phyloP scores from a whole-genome alignment of 2,329 filamentous ascomycete genomes.

The Penicillium concentricum region DNA sequence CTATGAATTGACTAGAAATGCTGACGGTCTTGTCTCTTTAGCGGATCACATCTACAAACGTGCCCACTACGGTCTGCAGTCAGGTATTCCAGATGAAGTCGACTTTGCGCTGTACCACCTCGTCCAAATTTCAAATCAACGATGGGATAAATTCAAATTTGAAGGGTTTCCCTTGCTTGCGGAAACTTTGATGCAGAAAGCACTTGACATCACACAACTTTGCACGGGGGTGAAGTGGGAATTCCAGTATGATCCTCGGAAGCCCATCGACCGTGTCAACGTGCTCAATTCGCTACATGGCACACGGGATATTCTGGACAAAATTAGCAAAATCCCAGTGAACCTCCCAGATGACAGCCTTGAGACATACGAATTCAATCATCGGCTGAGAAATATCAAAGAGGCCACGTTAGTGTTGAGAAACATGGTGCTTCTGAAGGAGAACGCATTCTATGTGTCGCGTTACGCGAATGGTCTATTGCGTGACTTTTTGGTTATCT shows the following conservation, averaged over 20 bases:
- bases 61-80: constrained; percentile 79
- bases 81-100: constrained; percentile 75
- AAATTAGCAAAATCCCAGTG: constrained; percentile 63
- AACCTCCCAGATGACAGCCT: constrained; percentile 64
- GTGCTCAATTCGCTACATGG: constrained; percentile 65
- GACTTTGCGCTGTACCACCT: constrained; percentile 91
- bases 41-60: constrained; percentile 76
- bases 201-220: constrained; percentile 71
- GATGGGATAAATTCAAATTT: constrained; percentile 93
- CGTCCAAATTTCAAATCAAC: constrained; percentile 91
- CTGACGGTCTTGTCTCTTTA: constrained; percentile 22
- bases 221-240: constrained; percentile 84
- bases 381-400: constrained; percentile 72
- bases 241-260: constrained; percentile 65
- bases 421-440: constrained; percentile 92
- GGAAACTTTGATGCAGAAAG: constrained; percentile 83
- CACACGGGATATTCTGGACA: constrained; percentile 69
- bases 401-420: constrained; percentile 85
- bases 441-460: constrained; percentile 81
- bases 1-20: background rate
- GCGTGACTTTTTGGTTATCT: constrained; percentile 78
- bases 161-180: constrained; percentile 86
- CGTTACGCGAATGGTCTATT: constrained; percentile 64
- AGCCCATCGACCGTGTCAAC: constrained; percentile 53
- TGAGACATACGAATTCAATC: constrained; percentile 67